Base-by-base conservation (phyloP, 2,329 filamentous ascomycete genomes). In the Cytospora mali region DNA sequence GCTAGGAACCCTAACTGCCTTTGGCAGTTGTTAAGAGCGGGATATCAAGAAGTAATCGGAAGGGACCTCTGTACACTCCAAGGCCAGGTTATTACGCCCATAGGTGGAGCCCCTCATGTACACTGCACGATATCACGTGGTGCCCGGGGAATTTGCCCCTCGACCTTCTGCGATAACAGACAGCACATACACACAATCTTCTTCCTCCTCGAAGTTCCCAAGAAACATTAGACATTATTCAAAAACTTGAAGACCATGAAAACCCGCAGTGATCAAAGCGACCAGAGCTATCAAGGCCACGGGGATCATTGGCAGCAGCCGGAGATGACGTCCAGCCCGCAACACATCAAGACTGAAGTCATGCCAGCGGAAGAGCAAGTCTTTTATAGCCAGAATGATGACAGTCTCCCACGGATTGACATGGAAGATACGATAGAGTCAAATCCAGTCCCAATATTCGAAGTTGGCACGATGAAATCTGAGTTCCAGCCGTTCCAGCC, bases 401-500 rank as follows among this genome's bases (percentile, higher is more conserved):
- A 35, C 31, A 31, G 13, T 9, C 11, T 51, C 25, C 23, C 23
- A n/a, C 6, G 3, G 9, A n/a, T 39, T 16, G 18, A 18, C 7
- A 21, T 51, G n/a, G 23, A 18, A 29, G 39, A 33, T 29, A 16
- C 28, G 13, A 18, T 31, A 31, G 50, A 27, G 10, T 50, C 29
- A 10, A 13, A 18, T 25, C 29, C 50, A 13, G 21, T 39, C 25
- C 29, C 35, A 21, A 27, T 48, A 4, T 54, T 60, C 35, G 57
- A 35, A 14, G 25, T 14, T 42, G 35, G 39, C 9, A 31, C 7
- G 13, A 50, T 23, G 4, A 21, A 5, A 31, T 28, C 21, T 25
- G 49, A 18, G 16, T 54, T 60, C 23, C 31, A 54, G 6, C 35
- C 57, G 1, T 48, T 60, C n/a, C n/a, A n/a, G n/a, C n/a, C n/a